Conservation (phyloP, 225 moss, liverwort and hornwort genomes). For the Bryoerythrophyllum caledonicum region DNA sequence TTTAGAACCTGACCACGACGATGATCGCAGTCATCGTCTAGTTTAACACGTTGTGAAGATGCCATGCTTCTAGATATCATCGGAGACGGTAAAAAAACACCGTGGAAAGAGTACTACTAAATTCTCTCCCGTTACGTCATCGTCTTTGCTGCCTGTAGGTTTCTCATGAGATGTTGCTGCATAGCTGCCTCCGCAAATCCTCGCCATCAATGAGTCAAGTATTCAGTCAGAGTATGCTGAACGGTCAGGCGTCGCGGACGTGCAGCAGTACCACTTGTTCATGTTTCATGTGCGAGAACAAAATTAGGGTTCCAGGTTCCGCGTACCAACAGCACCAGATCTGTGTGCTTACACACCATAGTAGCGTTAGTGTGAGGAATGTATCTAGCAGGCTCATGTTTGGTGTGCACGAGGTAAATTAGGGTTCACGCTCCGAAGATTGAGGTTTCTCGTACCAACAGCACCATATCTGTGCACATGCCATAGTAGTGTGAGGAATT, state of each 20-base stretch:
- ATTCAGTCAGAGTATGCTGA: background rate
- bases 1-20: background rate
- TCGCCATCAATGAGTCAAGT: too few relatives aligned
- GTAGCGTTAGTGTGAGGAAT: too few relatives aligned
- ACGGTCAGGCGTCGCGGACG: background rate
- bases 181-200: too few relatives aligned
- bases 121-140: too few relatives aligned
- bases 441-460: conserved; percentile 25
- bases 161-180: too few relatives aligned
- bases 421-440: conserved; percentile 19
- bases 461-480: conserved; percentile 12
- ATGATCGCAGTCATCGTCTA: background rate
- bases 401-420: background rate
- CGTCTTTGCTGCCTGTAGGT: too few relatives aligned
- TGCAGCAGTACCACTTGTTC: background rate
- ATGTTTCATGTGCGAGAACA: background rate
- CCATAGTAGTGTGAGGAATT: too few relatives aligned
- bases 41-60: too few relatives aligned
- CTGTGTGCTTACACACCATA: too few relatives aligned
- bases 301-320: conserved; percentile 10
- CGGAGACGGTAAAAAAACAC: too few relatives aligned
- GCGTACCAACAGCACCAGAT: conserved; percentile 22
- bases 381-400: background rate
- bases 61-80: too few relatives aligned
- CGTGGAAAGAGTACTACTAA: too few relatives aligned